Conservation (phyloP, 495 filamentous ascomycete genomes). For the Penicillium turbatum region DNA sequence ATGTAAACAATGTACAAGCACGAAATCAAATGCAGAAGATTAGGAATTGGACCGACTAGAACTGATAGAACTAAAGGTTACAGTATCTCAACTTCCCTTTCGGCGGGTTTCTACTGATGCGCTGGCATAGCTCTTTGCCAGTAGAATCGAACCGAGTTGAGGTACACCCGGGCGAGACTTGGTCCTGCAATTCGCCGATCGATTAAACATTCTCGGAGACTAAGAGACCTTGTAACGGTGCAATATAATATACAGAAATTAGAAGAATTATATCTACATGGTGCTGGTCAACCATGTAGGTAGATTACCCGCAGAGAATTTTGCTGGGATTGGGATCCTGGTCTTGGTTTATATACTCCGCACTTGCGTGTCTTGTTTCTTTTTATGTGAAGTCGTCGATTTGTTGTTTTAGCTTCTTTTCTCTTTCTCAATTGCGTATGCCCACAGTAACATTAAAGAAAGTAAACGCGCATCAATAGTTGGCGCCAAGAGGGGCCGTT, state of each 20-base stretch:
- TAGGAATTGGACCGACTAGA: neutral
- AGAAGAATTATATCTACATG: too few species aligned
- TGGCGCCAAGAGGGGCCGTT: slow-evolving; percentile 27
- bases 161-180: slow-evolving; percentile 11
- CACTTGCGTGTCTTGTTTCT: neutral
- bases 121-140: slow-evolving; percentile 87
- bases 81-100: slow-evolving; percentile 16
- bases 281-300: neutral
- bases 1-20: neutral
- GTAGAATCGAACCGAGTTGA: slow-evolving; percentile 52
- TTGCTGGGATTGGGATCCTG: neutral
- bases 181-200: slow-evolving; percentile 29
- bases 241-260: neutral
- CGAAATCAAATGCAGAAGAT: neutral
- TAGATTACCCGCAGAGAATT: neutral
- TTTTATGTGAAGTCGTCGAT: neutral
- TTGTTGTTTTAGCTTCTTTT: neutral
- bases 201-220: slow-evolving; percentile 12
- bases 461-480: slow-evolving; percentile 22
- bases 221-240: neutral
- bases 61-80: neutral
- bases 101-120: slow-evolving; percentile 59
- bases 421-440: slow-evolving; percentile 5
- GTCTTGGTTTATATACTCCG: neutral
- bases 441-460: slow-evolving; percentile 26